These are phyloP conservation scores for Fusarium chlamydosporum DNA, from an alignment of 2,329 filamentous ascomycete species.

Conservation along the genomic window DNA sequence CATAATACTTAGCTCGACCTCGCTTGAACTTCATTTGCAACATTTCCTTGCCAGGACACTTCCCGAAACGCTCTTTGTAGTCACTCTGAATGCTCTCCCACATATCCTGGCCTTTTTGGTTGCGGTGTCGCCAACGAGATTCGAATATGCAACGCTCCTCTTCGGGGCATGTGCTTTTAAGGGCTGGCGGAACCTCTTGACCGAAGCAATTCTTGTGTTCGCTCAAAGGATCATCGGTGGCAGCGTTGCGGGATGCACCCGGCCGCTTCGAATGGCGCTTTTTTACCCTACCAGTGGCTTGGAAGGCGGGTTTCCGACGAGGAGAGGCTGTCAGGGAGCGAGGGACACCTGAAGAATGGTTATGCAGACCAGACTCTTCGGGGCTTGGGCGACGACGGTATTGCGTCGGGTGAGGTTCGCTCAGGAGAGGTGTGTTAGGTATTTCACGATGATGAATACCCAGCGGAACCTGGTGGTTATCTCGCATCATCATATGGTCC, in stretches of 20 bases:
- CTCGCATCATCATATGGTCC: slow-evolving; percentile 48
- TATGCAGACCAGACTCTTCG: slow-evolving; percentile 35
- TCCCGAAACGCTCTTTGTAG: slow-evolving; percentile 56
- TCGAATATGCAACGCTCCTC: slow-evolving; percentile 66
- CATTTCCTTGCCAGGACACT: slow-evolving; percentile 62
- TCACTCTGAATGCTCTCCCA: slow-evolving; percentile 67
- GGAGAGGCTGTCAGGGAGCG: slow-evolving; percentile 50
- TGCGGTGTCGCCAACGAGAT: slow-evolving; percentile 61
- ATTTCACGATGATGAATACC: slow-evolving; percentile 49
- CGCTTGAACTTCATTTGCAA: slow-evolving; percentile 71
- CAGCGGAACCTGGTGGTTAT: slow-evolving; percentile 44
- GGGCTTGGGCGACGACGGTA: slow-evolving; percentile 49
- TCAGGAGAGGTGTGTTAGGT: slow-evolving; percentile 44
- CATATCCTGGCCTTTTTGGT: slow-evolving; percentile 69
- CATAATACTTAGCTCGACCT: slow-evolving; percentile 63
- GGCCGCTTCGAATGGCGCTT: slow-evolving; percentile 47
- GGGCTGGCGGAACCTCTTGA: slow-evolving; percentile 55
- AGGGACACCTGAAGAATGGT: slow-evolving; percentile 22
- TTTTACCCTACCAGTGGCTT: slow-evolving; percentile 48
- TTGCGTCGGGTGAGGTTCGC: slow-evolving; percentile 44
- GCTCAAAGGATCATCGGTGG: slow-evolving; percentile 46
- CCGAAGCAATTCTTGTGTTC: slow-evolving; percentile 57
- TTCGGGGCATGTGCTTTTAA: slow-evolving; percentile 62
- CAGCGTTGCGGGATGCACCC: slow-evolving; percentile 23
- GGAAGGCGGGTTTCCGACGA: slow-evolving; percentile 44